Evolutionary conservation across 352 stramenopile species (phyloP).

Genomic region (Globisporangium emineosum): DNA sequence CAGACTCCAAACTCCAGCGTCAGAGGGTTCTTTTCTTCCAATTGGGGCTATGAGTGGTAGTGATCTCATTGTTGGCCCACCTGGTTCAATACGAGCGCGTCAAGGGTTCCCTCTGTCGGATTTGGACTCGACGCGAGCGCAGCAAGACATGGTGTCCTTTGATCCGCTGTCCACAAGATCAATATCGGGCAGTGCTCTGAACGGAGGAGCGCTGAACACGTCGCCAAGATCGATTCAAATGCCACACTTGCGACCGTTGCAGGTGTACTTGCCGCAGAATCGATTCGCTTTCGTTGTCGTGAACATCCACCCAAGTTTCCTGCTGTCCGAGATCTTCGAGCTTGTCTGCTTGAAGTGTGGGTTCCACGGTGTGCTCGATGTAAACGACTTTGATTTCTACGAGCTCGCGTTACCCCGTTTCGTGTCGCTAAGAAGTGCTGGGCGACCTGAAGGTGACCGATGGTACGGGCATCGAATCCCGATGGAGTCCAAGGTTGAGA

Average conservation of each 20-base stretch:
- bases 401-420: slow-evolving; percentile 81
- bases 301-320: slow-evolving; percentile 47
- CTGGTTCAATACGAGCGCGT: slow-evolving; percentile 41
- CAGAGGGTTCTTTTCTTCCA: slow-evolving; percentile 21
- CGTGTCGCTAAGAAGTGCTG: slow-evolving; percentile 80
- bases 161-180: slow-evolving; percentile 64
- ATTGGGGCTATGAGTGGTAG: slow-evolving; percentile 14
- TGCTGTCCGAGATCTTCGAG: slow-evolving; percentile 75
- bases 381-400: slow-evolving; percentile 84
- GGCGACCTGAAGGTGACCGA: slow-evolving; percentile 74
- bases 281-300: slow-evolving; percentile 80
- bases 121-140: slow-evolving; percentile 44
- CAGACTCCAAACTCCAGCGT: slow-evolving; percentile 59
- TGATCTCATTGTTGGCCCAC: slow-evolving; percentile 20
- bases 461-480: slow-evolving; percentile 79
- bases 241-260: slow-evolving; percentile 41
- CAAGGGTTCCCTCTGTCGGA: slow-evolving; percentile 49
- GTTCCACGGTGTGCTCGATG: slow-evolving; percentile 65
- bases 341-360: slow-evolving; percentile 74
- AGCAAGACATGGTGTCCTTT: slow-evolving; percentile 55
- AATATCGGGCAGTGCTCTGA: slow-evolving; percentile 33
- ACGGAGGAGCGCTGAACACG: slow-evolving; percentile 17
- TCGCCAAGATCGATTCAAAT: slow-evolving; percentile 49
- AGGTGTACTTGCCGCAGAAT: slow-evolving; percentile 86
- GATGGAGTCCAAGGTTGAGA: slow-evolving; percentile 59